Base-by-base conservation (phyloP, 768 basidiomycete species). In the Leccinum broughii region DNA sequence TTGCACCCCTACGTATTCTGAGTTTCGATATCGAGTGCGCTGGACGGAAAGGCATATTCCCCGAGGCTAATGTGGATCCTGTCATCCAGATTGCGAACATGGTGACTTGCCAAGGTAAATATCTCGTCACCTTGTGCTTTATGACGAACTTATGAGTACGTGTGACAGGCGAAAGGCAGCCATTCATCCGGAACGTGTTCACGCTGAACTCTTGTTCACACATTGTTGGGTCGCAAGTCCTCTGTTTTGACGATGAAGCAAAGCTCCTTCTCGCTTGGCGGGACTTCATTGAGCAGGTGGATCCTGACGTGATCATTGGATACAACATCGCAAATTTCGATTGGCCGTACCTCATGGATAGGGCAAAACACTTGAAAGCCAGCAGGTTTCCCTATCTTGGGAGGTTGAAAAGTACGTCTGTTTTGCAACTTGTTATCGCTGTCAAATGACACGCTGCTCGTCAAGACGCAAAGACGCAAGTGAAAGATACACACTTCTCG, bases 11-110 rank as follows among this genome's bases (percentile, higher is more conserved):
- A 0, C 87, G 97, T 17, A 92, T 98, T 68, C 81, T 99, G 32
- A 95, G 93, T 68, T 99, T 99, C 68, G 97, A 99, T 85, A 98
- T 99, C 66, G 97, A 99, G 76, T 99, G 97, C 75, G 97, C 97
- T 0, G 97, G 97, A 22, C 80, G 97, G 26, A 98, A 98, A 69
- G 97, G 97, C 32, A 90, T 98, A 65, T 99, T 99, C 70, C 97
- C 97, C 0, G 97, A 98, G 69, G 82, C 97, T 8, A 79, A 87
- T 10, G 72, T 82, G 32, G 97, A 99, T 74, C 96, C 96, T 9
- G 93, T 99, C 57, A 98, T 98, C 67, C 97, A 98, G 70, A 98
- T 98, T 61, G 97, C 96, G 1, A 97, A 93, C 73, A 98, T 98
- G 97, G 96, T 98, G 11, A 98, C 95, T 37, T 83, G 91, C 5